phyloP scores from a whole-genome alignment of 164 flowering plant species.

The Vitis rupestris region DNA sequence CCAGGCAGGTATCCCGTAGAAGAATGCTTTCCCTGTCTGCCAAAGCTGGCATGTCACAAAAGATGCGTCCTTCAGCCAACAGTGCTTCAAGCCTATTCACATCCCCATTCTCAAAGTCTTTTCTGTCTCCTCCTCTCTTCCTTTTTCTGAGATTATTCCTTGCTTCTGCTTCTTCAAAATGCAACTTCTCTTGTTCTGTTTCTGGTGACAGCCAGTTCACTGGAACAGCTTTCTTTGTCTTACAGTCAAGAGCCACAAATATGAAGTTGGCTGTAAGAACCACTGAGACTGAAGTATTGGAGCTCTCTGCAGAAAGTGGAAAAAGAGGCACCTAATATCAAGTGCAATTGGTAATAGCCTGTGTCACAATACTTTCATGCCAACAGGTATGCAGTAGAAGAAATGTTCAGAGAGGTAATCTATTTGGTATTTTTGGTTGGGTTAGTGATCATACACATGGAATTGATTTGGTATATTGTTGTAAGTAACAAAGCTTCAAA shows the following conservation, averaged over 20 bases:
- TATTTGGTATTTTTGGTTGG: no score
- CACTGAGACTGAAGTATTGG: constrained; percentile 43
- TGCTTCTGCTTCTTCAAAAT: constrained; percentile 74
- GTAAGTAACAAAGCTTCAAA: no score
- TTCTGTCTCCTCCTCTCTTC: constrained; percentile 47
- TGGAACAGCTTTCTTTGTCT: constrained; percentile 84
- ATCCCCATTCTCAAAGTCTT: constrained; percentile 45
- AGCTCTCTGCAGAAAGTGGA: constrained; percentile 31
- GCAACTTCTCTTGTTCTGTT: constrained; percentile 68
- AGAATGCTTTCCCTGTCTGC: constrained; percentile 95
- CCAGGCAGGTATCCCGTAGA: constrained; percentile 73
- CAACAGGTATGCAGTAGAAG: no score
- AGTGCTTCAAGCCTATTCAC: constrained; percentile 47
- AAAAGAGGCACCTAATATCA: no score
- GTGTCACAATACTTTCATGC: no score
- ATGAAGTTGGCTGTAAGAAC: constrained; percentile 91
- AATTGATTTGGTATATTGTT: no score
- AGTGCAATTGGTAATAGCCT: no score
- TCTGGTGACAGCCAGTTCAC: constrained; percentile 78
- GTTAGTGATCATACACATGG: no score
- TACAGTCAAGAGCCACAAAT: constrained; percentile 93
- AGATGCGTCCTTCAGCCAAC: constrained; percentile 80
- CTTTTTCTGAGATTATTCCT: constrained; percentile 62
- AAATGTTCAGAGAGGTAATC: no score
- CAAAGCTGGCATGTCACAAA: constrained; percentile 95